Evolutionary conservation across 345 rosid species (phyloP), one percentile per base, ranked within the genome.

Genomic region (Clarkia xantiana): DNA sequence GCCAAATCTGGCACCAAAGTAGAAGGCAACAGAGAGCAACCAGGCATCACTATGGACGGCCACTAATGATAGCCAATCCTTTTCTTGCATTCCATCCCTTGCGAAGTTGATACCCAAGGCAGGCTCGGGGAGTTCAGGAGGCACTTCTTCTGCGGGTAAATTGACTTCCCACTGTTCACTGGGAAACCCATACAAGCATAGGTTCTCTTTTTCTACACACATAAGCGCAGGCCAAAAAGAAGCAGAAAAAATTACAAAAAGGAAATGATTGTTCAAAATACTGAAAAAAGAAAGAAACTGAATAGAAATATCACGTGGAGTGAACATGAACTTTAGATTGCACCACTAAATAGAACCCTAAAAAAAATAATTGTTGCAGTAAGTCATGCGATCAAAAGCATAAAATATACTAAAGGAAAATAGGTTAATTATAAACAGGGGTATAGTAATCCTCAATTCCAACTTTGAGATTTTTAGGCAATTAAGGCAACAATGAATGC

Each of bases 91-190:
- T 50, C 97, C 95, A 62, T 85, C 94, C 66, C 95, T 76, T 38
- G 95, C 97, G 63, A 89, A 89, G 72, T 89, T 89, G 67, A 89
- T 89, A 40, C 95, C 97, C 45, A 85, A 63, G 25, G 86, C 95
- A 40, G 97, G 97, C 66, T 89, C 97, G 1, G 97, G 97, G 44
- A 89, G 84, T 64, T 89, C 94, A 0, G 95, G 86, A 25, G 97
- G 97, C 63, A 89, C 95, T 66, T 88, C 94, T 70, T 87, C 96
- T 41, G 89, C 95, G 47, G 97, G 95, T 52, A 84, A 75, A 63
- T 71, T 78, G 57, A 89, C 95, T 60, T 89, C 94, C 97, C 97
- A 89, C 46, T 75, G 73, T 73, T 78, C 95, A 49, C 66, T 75
- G 3, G 97, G 95, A 45, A 69, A 75, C 18, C 94, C 95, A 61